phyloP scores from a whole-genome alignment of 2,329 filamentous ascomycete genomes.

The Botrytis paeoniae region DNA sequence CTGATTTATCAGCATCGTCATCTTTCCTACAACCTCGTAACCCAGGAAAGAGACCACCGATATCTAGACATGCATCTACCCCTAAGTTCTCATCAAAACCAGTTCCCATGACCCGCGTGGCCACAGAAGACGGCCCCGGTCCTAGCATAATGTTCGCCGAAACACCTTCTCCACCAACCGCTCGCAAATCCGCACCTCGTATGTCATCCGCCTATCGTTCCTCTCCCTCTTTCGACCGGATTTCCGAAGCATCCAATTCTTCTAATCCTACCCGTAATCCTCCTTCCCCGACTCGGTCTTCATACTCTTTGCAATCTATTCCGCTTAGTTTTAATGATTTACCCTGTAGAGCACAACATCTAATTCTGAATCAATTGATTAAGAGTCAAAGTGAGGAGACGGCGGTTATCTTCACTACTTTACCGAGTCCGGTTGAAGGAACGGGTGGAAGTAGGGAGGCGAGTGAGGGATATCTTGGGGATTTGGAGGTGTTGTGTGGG shows the following conservation, averaged over 20 bases:
- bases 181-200: slow-evolving; percentile 30
- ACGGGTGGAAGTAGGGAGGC: slow-evolving; percentile 27
- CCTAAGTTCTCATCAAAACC: slow-evolving; percentile 35
- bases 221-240: slow-evolving; percentile 44
- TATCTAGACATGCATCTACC: slow-evolving; percentile 39
- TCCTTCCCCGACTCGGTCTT: slow-evolving; percentile 35
- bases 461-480: slow-evolving; percentile 34
- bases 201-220: slow-evolving; percentile 30
- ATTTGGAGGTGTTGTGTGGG: slow-evolving; percentile 31
- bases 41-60: slow-evolving; percentile 46
- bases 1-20: slow-evolving; percentile 34
- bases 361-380: slow-evolving; percentile 36
- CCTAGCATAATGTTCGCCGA: slow-evolving; percentile 65
- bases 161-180: slow-evolving; percentile 29
- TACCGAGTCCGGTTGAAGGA: slow-evolving; percentile 63
- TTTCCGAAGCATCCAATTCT: slow-evolving; percentile 41
- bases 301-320: slow-evolving; percentile 25
- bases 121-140: slow-evolving; percentile 60
- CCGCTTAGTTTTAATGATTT: slow-evolving; percentile 31
- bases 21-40: slow-evolving; percentile 48
- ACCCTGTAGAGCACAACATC: slow-evolving; percentile 33
- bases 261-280: slow-evolving; percentile 41
- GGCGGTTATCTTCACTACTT: slow-evolving; percentile 62
- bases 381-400: slow-evolving; percentile 36
- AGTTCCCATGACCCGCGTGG: slow-evolving; percentile 42